Base-by-base conservation (phyloP, 192 early-diverging fungal genomes). In the Gigaspora rosea region DNA sequence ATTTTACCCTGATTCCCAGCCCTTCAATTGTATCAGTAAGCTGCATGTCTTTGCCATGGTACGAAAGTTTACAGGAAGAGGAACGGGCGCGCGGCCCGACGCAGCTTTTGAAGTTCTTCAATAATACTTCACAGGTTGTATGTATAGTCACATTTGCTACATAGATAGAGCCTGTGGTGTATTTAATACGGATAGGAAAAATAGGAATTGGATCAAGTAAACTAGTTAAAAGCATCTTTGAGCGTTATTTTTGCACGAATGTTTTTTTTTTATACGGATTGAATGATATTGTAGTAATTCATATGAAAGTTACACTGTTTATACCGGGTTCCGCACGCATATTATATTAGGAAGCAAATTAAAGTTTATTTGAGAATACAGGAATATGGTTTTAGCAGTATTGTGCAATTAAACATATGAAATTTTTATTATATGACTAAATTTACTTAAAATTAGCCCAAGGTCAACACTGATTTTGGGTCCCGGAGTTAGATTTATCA, bases 171-270 rank as follows among this genome's bases (percentile, higher is more conserved):
- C 16, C 20, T 32, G 69, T 52, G n/a, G 22, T n/a, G 27, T 1
- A 12, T 54, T 49, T 27, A 33, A 71, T 12, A 16, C 50, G 69
- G 50, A 71, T 71, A 52, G 69, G 48, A 54, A 71, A 71, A 52
- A 71, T 50, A 9, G 69, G 50, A 52, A 9, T 1, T 20, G 48
- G 11, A 13, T 35, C 62, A 70, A 52, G 69, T 12, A 54, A n/a
- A 47, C 46, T 69, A 2, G 67, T 69, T 0, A 69, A 69, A n/a
- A 9, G 67, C 67, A 69, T 69, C n/a, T 69, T 69, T 69, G 41
- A 12, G n/a, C 20, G n/a, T 51, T 51, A 51, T 51, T 51, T 51
- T 51, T 51, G 50, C 50, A 51, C 8, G 15, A 51, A 3, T 51
- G 1, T 52, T 52, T 15, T 7, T 2, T 15, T 51, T 51, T 2